Conservation (phyloP, 257 asterid genomes). For the Apocynum venetum region DNA sequence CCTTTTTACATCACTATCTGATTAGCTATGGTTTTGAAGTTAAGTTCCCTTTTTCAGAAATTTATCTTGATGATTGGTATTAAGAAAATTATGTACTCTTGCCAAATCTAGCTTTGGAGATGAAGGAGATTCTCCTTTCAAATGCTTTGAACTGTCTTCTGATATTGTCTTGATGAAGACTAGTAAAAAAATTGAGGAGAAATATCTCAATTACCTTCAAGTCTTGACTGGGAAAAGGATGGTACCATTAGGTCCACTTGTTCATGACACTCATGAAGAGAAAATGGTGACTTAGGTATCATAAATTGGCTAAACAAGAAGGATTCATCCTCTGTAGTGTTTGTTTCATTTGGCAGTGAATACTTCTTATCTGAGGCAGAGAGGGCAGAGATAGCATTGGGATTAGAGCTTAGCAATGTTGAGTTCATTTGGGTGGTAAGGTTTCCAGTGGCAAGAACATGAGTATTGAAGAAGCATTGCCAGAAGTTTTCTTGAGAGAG, state of each 20-base stretch:
- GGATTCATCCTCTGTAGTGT: not conserved
- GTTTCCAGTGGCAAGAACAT: not conserved
- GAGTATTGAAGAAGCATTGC: not conserved
- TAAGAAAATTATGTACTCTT: not conserved
- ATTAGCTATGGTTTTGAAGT: not conserved
- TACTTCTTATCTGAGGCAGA: conserved; percentile 1
- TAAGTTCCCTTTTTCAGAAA: conserved; percentile 8
- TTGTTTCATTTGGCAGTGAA: conserved; percentile 16
- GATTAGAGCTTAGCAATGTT: conserved; percentile 11
- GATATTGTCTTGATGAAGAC: conserved; percentile 14
- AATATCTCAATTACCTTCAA: conserved; percentile 8
- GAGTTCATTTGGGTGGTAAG: conserved; percentile 18
- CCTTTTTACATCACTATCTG: not conserved
- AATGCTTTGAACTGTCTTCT: not conserved
- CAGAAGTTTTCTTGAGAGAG: conserved; percentile 8
- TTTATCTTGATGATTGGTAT: not conserved
- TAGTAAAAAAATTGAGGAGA: conserved; percentile 1
- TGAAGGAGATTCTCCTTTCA: not conserved
- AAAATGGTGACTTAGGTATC: not conserved
- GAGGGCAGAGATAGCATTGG: conserved; percentile 10
- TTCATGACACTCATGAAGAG: not conserved
- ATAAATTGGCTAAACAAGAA: conserved; percentile 13
- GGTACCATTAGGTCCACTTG: conserved; percentile 10
- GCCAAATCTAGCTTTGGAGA: not conserved
- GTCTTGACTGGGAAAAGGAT: not conserved